Conservation (phyloP, 768 basidiomycete species). For the Lyophyllum shimeji region DNA sequence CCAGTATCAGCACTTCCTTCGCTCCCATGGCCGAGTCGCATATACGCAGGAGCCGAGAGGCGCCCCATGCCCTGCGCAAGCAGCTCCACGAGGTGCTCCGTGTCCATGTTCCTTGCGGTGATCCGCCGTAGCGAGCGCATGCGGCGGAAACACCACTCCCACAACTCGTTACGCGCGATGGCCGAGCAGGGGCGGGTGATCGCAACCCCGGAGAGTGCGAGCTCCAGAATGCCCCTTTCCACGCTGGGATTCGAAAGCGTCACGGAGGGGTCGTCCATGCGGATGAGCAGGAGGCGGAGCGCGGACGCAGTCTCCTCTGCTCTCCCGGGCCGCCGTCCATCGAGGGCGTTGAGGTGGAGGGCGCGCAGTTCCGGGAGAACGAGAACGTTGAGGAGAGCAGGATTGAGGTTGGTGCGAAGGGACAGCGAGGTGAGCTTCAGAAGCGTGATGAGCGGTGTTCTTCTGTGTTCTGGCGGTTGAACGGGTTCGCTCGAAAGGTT, state of each 20-base stretch:
- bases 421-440: slow-evolving; percentile 24
- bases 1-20: background rate
- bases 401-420: slow-evolving; percentile 34
- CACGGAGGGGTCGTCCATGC: slow-evolving; percentile 23
- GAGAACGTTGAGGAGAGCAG: slow-evolving; percentile 28
- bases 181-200: slow-evolving; percentile 6
- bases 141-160: slow-evolving; percentile 30
- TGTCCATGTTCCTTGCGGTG: slow-evolving; percentile 21
- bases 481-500: slow-evolving; percentile 4
- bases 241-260: too few species aligned
- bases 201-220: slow-evolving; percentile 27
- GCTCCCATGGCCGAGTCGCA: background rate
- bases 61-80: slow-evolving; percentile 4
- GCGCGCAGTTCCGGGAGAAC: slow-evolving; percentile 28
- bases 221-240: slow-evolving; percentile 8
- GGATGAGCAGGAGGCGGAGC: slow-evolving; percentile 27
- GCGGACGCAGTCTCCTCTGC: slow-evolving; percentile 27
- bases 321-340: slow-evolving; percentile 28
- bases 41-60: background rate
- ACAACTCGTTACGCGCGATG: slow-evolving; percentile 14
- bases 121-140: slow-evolving; percentile 27
- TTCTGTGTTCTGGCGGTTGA: background rate
- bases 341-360: slow-evolving; percentile 34
- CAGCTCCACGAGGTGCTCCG: slow-evolving; percentile 18
- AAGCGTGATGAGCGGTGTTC: slow-evolving; percentile 8